phyloP scores from a whole-genome alignment of 495 filamentous ascomycete species.

The Xylaria venustula region DNA sequence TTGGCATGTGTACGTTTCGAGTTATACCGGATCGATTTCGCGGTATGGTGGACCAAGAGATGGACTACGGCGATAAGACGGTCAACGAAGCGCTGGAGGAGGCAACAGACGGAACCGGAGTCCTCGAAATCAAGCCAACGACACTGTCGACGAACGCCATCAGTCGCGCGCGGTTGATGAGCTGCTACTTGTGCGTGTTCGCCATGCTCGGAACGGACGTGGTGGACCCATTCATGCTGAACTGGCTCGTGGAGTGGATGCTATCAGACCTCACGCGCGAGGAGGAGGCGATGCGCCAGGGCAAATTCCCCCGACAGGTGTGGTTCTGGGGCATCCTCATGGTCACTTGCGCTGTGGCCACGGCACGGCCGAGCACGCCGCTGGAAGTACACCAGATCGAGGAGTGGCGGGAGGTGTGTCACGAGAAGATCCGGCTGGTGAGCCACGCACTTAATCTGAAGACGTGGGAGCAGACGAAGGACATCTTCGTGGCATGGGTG shows the following conservation, averaged over 20 bases:
- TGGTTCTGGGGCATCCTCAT: conserved; percentile 19
- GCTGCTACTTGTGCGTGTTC: conserved; percentile 15
- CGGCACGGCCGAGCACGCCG: conserved; percentile 12
- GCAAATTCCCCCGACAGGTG: conserved; percentile 15
- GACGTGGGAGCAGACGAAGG: conserved; percentile 17
- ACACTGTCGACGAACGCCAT: conserved; percentile 13
- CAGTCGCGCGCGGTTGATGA: conserved; percentile 14
- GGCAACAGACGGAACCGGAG: background rate
- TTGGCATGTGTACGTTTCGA: conserved; percentile 16
- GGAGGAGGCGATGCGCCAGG: conserved; percentile 15
- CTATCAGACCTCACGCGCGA: conserved; percentile 15
- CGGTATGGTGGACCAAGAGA: conserved; percentile 11
- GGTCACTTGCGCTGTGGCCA: conserved; percentile 16
- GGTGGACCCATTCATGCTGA: conserved; percentile 16
- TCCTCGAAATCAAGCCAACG: conserved; percentile 9
- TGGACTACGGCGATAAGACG: conserved; percentile 14
- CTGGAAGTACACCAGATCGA: conserved; percentile 16
- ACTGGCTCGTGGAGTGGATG: conserved; percentile 19
- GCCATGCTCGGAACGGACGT: conserved; percentile 15
- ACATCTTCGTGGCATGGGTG: conserved; percentile 13
- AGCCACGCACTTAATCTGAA: conserved; percentile 16
- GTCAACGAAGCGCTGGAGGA: conserved; percentile 14
- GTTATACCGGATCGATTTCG: conserved; percentile 14
- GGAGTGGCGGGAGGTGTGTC: conserved; percentile 16
- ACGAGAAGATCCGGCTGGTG: conserved; percentile 15